Conservation (phyloP, 495 filamentous ascomycete genomes). For the Durotheca rogersii region DNA sequence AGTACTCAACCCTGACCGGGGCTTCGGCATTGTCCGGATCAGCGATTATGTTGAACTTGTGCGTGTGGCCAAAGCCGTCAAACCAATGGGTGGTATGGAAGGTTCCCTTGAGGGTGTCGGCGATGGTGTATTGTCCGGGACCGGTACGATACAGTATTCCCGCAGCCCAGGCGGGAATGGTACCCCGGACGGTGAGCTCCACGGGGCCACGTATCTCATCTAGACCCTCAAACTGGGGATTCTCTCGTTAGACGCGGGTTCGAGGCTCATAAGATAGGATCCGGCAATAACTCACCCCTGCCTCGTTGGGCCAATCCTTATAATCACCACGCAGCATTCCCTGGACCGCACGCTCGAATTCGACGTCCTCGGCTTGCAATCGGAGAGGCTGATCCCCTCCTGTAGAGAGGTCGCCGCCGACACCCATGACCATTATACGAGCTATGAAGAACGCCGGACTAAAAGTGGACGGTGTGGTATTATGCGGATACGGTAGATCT, state of each 20-base stretch:
- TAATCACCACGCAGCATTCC: conserved; percentile 47
- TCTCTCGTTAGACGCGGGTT: conserved; percentile 4
- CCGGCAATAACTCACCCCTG: conserved; percentile 38
- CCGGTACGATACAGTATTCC: conserved; percentile 74
- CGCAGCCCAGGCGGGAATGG: conserved; percentile 47
- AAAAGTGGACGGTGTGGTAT: background rate
- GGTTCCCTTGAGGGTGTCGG: conserved; percentile 55
- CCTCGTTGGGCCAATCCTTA: conserved; percentile 48
- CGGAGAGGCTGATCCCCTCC: conserved; percentile 61
- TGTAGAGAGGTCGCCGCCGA: background rate
- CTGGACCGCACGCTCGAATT: conserved; percentile 71
- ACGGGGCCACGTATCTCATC: conserved; percentile 48
- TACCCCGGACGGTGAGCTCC: conserved; percentile 40
- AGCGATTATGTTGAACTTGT: conserved; percentile 65
- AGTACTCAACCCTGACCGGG: conserved; percentile 60
- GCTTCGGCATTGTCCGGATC: conserved; percentile 27
- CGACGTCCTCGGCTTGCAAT: conserved; percentile 68
- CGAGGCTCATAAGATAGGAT: too few species aligned
- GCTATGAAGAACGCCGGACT: too few species aligned
- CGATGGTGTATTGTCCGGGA: conserved; percentile 59
- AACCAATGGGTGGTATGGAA: conserved; percentile 72
- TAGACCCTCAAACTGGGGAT: conserved; percentile 49
- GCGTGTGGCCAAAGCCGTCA: conserved; percentile 73
- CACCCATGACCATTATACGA: background rate
- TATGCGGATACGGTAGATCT: too few species aligned